phyloP scores from a whole-genome alignment of 129 eudicot species.

The Logfia minima region DNA sequence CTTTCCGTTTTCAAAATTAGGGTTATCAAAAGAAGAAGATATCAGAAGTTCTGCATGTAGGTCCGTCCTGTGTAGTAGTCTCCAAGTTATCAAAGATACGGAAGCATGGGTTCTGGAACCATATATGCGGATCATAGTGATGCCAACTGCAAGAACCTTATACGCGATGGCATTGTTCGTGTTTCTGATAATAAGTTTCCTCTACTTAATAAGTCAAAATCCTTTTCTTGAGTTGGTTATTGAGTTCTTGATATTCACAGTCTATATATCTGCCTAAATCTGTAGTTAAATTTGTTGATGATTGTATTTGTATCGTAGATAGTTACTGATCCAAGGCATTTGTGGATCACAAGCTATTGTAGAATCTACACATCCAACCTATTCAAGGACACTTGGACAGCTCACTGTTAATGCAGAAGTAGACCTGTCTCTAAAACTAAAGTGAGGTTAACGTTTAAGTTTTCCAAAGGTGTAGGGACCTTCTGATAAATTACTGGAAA shows the following conservation, averaged over 20 bases:
- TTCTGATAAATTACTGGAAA: constrained; percentile 10
- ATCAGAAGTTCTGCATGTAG: too few species aligned
- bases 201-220: too few species aligned
- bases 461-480: constrained; percentile 77
- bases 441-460: constrained; percentile 61
- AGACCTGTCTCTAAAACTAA: constrained; percentile 63
- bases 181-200: too few species aligned
- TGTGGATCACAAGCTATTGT: constrained; percentile 55
- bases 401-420: constrained; percentile 76
- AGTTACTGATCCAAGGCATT: constrained; percentile 59
- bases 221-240: neutral
- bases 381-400: constrained; percentile 33
- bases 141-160: too few species aligned
- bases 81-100: too few species aligned
- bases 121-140: too few species aligned
- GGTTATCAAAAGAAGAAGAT: too few species aligned
- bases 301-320: constrained; percentile 41
- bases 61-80: too few species aligned
- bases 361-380: constrained; percentile 43
- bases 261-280: neutral
- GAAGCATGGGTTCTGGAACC: too few species aligned
- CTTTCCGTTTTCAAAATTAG: too few species aligned
- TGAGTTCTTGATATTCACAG: neutral
- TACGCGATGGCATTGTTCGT: too few species aligned
- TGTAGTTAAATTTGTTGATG: constrained; percentile 17